These are phyloP conservation scores for Nectriaceae sp. DNA, from an alignment of 2,329 filamentous ascomycete genomes.

Conservation along the genomic window DNA sequence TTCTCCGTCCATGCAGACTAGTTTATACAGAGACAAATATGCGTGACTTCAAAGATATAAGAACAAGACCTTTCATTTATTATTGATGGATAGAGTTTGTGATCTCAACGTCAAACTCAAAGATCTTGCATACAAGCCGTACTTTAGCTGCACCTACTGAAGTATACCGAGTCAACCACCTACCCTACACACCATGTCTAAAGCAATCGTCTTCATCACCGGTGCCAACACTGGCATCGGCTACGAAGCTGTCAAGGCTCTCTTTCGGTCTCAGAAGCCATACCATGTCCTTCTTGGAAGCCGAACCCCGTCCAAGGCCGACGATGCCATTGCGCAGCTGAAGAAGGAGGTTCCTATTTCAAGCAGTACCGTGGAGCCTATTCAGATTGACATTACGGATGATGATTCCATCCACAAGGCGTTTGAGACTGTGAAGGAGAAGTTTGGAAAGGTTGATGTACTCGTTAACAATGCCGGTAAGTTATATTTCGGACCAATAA, in stretches of 20 bases:
- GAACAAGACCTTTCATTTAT: too few species aligned
- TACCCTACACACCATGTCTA: slow-evolving; percentile 11
- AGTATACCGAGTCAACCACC: too few species aligned
- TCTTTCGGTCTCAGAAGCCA: slow-evolving; percentile 46
- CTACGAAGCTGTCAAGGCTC: slow-evolving; percentile 56
- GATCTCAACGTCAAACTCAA: too few species aligned
- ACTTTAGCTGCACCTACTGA: too few species aligned
- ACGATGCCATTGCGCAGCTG: slow-evolving; percentile 46
- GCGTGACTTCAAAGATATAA: too few species aligned
- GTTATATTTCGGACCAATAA: slow-evolving; percentile 1
- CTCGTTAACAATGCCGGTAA: slow-evolving; percentile 61
- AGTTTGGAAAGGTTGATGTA: slow-evolving; percentile 48
- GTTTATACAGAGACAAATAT: too few species aligned
- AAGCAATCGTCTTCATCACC: slow-evolving; percentile 56
- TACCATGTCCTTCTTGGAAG: slow-evolving; percentile 60
- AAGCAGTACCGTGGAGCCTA: slow-evolving; percentile 42
- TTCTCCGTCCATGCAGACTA: too few species aligned
- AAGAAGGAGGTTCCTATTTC: slow-evolving; percentile 41
- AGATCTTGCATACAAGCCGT: too few species aligned
- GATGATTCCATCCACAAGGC: slow-evolving; percentile 54
- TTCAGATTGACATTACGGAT: slow-evolving; percentile 55
- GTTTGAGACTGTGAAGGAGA: slow-evolving; percentile 42
- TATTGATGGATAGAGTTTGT: too few species aligned
- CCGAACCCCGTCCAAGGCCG: slow-evolving; percentile 52
- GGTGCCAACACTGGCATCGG: slow-evolving; percentile 65